Evolutionary conservation across 352 stramenopile species (phyloP), one percentile per base, ranked within the genome.

Genomic region (Saprolegnia parasitica): DNA sequence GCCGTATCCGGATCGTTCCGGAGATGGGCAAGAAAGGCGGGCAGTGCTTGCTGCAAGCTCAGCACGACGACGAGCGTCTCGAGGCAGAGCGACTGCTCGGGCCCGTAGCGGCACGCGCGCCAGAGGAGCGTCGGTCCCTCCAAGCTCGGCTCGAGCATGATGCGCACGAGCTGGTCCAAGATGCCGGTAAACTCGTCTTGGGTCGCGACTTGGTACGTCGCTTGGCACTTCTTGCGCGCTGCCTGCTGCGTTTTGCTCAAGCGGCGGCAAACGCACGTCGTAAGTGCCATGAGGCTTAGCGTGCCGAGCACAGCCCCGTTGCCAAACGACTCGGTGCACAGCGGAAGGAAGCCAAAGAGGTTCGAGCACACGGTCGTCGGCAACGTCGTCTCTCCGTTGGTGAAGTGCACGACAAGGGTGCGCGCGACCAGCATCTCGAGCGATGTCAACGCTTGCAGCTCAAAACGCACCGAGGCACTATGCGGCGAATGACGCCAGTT

Each of bases 251-350:
- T 49, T 49, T 8, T 49, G 11, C 13, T 49, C 13, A 11, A 10
- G 42, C 42, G 18, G 32, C 18, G 11, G 56, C 35, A 37, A 26
- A 21, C 15, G 40, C 20, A 21, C n/a, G 58, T 5, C 23, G 21
- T 42, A 5, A 56, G 21, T 11, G 40, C 58, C 0, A 42, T 26
- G 11, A 55, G 11, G 21, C 49, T 11, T 10, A 21, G 24, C 13
- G 37, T 42, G 20, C 40, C 9, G 20, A 67, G 21, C 13, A 40
- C 58, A 37, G 58, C n/a, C 2, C 24, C 20, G 29, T 37, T 37
- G 39, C 40, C 58, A 56, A 67, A 67, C 40, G 40, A 56, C 39
- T 67, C 58, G 21, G 49, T 20, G 24, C 58, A 67, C 58, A 67
- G 37, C 11, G 58, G 58, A 20, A 67, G 45, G 20, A 67, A 37